Base-by-base conservation (phyloP, 2,329 filamentous ascomycete species). In the Fusarium pseudonygamai region DNA sequence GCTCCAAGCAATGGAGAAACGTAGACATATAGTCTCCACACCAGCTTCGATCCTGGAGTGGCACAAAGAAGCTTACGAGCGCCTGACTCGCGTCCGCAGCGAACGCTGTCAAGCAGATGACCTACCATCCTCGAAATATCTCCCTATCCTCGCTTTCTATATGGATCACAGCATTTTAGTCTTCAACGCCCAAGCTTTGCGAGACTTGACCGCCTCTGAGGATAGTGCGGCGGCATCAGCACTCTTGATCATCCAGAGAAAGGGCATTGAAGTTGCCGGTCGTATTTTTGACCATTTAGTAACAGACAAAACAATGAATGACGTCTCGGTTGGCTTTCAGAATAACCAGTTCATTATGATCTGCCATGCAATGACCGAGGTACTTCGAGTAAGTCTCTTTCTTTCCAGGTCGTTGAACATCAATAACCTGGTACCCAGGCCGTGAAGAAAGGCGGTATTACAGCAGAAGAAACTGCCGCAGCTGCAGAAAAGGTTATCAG, bases 311-410 rank as follows among this genome's bases (percentile, higher is more conserved):
- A 63, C 64, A 0, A 55, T 68, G 24, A 49, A 32, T 8, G 65
- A 68, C 2, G 56, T 68, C 22, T 45, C 57, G 1, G 26, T 68
- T 16, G 65, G 65, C 0, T 68, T 68, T 6, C 65, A 68, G n/a
- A 68, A 68, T 10, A 68, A 55, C 6, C 65, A 68, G 12, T 68
- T 63, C 20, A 40, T 68, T 4, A 68, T 68, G 65, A 68, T 68
- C 4, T 63, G 56, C 4, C 65, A 68, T 2, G 47, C 57, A 0
- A 68, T 68, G 30, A 68, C 65, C 0, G 65, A 68, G 10, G 11
- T 68, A 5, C 30, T 68, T 1, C 20, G 65, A 10, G 65, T 68
- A 16, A 1, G 55, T 34, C 4, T 6, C 20, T 10, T 4, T 4
- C 3, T 13, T 16, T 7, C 26, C 1, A 9, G 3, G 2, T 9